Evolutionary conservation across 164 flowering plant species (phyloP).

Genomic region (Akebia trifoliata): DNA sequence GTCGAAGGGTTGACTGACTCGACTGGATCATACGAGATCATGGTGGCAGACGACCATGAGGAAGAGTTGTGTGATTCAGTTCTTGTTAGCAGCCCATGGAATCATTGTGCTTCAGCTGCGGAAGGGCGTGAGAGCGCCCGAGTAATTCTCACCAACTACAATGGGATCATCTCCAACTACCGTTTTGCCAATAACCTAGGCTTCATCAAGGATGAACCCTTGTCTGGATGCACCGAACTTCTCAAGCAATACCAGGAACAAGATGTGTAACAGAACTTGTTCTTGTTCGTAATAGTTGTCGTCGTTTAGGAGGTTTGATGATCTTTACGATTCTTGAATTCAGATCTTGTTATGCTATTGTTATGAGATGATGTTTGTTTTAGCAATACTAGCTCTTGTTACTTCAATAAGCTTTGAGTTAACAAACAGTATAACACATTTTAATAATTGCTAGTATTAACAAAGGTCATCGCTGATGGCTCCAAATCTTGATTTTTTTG

Average conservation of each 20-base stretch:
- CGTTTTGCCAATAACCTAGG: constrained; percentile 56
- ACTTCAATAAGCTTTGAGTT: too few relatives aligned
- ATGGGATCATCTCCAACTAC: constrained; percentile 44
- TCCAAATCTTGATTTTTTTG: too few relatives aligned
- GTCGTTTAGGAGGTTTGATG: too few relatives aligned
- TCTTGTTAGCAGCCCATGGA: constrained; percentile 48
- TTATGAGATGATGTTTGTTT: too few relatives aligned
- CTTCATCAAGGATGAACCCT: constrained; percentile 31
- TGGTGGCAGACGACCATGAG: constrained; percentile 38
- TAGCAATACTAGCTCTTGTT: too few relatives aligned
- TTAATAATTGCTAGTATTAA: too few relatives aligned
- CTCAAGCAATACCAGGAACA: constrained; percentile 36
- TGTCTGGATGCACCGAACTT: constrained; percentile 40
- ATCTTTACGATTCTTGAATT: too few relatives aligned
- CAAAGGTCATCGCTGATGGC: too few relatives aligned
- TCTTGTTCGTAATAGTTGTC: too few relatives aligned
- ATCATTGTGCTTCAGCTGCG: constrained; percentile 20
- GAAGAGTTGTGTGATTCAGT: constrained; percentile 44
- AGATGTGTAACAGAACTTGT: neutral
- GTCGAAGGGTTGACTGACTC: constrained; percentile 38
- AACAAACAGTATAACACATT: too few relatives aligned
- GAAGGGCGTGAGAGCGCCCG: constrained; percentile 58
- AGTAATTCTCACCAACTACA: constrained; percentile 47
- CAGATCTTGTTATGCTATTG: too few relatives aligned
- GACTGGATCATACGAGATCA: constrained; percentile 42